Conservation (phyloP, 148 eudicot species). For the Chenopodium suecicum region DNA sequence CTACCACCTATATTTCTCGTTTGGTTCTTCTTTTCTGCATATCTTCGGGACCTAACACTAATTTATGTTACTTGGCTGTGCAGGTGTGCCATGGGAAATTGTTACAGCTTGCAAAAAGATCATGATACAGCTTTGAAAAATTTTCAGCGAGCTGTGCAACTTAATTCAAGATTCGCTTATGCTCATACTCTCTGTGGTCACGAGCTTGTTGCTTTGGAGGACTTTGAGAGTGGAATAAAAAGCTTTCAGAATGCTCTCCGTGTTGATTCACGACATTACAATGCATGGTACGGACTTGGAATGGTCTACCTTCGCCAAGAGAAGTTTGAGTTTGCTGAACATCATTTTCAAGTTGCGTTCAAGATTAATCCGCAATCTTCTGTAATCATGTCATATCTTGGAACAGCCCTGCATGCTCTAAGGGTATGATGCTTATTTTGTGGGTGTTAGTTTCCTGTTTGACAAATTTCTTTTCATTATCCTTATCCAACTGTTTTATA, state of each 20-base stretch:
- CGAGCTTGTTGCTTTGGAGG: conserved; percentile 95
- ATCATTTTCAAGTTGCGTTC: conserved; percentile 81
- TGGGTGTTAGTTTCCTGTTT: not conserved
- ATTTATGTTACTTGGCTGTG: conserved; percentile 19
- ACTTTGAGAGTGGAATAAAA: conserved; percentile 84
- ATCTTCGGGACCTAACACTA: not conserved
- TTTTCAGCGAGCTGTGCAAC: conserved; percentile 85
- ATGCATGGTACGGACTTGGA: conserved; percentile 99
- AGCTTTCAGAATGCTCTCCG: conserved; percentile 84
- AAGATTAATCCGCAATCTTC: conserved; percentile 83
- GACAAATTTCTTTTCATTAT: not conserved
- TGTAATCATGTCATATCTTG: conserved; percentile 94
- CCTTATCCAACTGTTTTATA: not conserved
- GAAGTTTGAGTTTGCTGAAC: conserved; percentile 94
- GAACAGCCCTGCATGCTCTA: conserved; percentile 87
- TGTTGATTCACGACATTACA: conserved; percentile 92
- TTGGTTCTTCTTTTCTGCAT: not conserved
- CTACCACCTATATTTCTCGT: not conserved
- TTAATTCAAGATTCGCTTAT: conserved; percentile 80
- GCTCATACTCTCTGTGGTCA: conserved; percentile 98
- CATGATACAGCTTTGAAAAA: conserved; percentile 95
- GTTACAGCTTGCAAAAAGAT: conserved; percentile 97
- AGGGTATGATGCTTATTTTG: conserved; percentile 46
- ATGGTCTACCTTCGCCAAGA: conserved; percentile 97
- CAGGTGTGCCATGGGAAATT: conserved; percentile 99